Percentiles rank a stretch among this genome's conserved stretches.
phyloP scores from a whole-genome alignment of 345 rosid genomes.

The Eucalyptus guilfoylei region DNA sequence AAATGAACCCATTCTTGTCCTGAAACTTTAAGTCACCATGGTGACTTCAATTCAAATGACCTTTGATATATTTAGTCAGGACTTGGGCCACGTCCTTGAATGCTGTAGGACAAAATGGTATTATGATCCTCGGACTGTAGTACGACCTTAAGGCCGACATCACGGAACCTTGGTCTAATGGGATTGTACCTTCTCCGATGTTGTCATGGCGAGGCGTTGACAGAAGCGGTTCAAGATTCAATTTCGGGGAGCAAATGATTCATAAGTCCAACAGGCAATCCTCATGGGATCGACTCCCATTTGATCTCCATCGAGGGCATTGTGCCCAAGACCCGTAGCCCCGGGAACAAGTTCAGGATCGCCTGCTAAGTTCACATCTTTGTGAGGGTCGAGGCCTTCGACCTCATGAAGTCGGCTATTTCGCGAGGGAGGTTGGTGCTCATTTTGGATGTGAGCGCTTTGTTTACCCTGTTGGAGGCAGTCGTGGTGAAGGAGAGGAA shows the following conservation, averaged over 20 bases:
- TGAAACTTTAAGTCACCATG: neutral
- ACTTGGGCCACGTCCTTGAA: neutral
- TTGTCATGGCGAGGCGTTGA: neutral
- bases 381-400: constrained; percentile 20
- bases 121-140: neutral
- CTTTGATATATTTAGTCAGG: neutral
- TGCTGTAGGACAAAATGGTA: neutral
- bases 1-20: neutral
- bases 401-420: constrained; percentile 14
- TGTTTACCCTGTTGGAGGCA: constrained; percentile 52
- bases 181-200: neutral
- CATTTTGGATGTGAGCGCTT: constrained; percentile 16
- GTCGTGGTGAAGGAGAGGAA: constrained; percentile 42
- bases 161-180: neutral
- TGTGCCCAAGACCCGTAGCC: constrained; percentile 41
- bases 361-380: constrained; percentile 64
- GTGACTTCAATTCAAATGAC: neutral
- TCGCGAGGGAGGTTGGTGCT: constrained; percentile 34
- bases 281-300: constrained; percentile 14
- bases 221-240: neutral
- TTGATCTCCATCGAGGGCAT: constrained; percentile 51
- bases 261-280: neutral
- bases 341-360: constrained; percentile 22
- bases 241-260: neutral
- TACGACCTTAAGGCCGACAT: neutral